These are phyloP conservation scores for Celoporthe dispersa DNA, from an alignment of 2,329 filamentous ascomycete genomes.

Conservation along the genomic window DNA sequence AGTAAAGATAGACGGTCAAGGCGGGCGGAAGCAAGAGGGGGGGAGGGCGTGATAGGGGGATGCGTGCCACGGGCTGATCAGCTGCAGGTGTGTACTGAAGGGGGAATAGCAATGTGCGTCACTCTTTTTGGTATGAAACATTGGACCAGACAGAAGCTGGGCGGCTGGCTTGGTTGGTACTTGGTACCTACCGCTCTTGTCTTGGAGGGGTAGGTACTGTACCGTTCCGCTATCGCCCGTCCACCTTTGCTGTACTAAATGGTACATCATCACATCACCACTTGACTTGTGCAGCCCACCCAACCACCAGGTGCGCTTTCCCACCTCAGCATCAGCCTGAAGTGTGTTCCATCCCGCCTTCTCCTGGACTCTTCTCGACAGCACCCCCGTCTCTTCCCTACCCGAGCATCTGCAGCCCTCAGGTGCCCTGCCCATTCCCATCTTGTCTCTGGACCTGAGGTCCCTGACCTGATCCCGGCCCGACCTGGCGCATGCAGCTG, in stretches of 20 bases:
- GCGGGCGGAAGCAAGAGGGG: not conserved
- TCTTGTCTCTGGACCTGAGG: conserved; percentile 11
- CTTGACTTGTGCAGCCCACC: not conserved
- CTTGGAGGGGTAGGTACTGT: not conserved
- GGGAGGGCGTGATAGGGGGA: not conserved
- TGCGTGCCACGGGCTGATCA: not conserved
- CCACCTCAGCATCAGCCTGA: not conserved
- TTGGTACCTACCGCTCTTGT: not conserved
- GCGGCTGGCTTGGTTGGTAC: not conserved
- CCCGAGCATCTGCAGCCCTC: conserved; percentile 9
- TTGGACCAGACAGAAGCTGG: not conserved
- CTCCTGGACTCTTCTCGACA: not conserved
- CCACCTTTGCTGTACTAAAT: not conserved
- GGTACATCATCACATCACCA: conserved; percentile 22
- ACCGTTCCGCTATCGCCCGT: not conserved
- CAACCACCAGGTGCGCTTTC: conserved; percentile 2
- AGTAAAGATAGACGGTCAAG: conserved; percentile 3
- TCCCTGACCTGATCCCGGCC: conserved; percentile 1
- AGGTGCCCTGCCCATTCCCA: conserved; percentile 1
- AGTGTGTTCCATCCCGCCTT: conserved; percentile 4
- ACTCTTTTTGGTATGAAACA: not conserved
- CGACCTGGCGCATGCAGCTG: conserved; percentile 10
- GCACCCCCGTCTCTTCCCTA: not conserved
- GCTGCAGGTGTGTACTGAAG: not conserved
- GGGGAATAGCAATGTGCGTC: not conserved